Base-by-base conservation (phyloP, 2,329 filamentous ascomycete species). In the Sodiomyces alkalinus region DNA sequence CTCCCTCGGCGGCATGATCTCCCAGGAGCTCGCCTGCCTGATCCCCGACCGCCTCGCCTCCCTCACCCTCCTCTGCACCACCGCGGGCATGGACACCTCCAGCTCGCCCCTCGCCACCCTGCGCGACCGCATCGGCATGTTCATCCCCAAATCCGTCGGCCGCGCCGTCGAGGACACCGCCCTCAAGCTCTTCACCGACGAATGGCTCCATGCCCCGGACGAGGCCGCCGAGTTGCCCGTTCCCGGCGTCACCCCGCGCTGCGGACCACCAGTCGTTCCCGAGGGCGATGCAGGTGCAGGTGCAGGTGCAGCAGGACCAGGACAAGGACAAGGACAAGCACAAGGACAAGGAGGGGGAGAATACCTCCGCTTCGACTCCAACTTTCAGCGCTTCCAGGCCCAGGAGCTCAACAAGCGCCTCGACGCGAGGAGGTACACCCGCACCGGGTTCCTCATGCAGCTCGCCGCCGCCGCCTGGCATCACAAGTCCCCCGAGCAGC, bases 1-100 rank as follows among this genome's bases (percentile, higher is more conserved):
- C 38, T 82, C 76, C 33, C 80, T 92, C 67, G 83, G 83, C 37
- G 83, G 85, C 44, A 92, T 93, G 85, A 87, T 93, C 42, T 72
- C 80, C 3, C 85, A 92, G 52, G 85, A 93, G 54, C 45, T 93
- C 4, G 71, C 64, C 14, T 58, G 52, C 39, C 49, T 60, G n/a
- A 52, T 58, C 17, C 70, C 72, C 0, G 36, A 52, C 9, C 57
- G 66, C 26, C 47, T 80, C 29, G 53, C 56, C 15, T 68, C 63
- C 11, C 53, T 81, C 12, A 63, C 55, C 19, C 60, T 81, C 3
- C 51, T 74, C 36, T 72, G 64, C 47, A 80, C 75, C 3, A 68
- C 73, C 1, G 65, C 72, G 4, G 47, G 49, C 19, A 60, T 78
- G 33, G 64, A 73, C 38, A 73, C 73, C 52, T 73, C 71, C 16